These are phyloP conservation scores for Nicotiana obtusifolia DNA, from an alignment of 257 asterid genomes.

Conservation along the genomic window DNA sequence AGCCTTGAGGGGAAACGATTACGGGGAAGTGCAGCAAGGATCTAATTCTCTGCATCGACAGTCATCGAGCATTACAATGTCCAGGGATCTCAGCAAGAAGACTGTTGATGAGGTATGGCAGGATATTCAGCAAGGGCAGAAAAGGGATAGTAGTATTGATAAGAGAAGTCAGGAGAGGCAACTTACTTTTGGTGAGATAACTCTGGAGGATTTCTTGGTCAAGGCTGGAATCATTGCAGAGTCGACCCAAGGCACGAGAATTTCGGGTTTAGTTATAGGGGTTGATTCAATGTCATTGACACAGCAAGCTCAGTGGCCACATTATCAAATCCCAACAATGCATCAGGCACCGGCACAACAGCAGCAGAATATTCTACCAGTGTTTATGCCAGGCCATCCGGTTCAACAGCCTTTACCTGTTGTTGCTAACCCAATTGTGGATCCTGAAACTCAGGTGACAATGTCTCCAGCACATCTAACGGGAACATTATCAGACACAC, in stretches of 20 bases:
- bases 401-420: constrained; percentile 48
- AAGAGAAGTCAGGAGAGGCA: constrained; percentile 39
- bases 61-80: constrained; percentile 39
- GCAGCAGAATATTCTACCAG: constrained; percentile 30
- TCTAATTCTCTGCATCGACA: constrained; percentile 35
- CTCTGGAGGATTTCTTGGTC: constrained; percentile 87
- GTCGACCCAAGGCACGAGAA: constrained; percentile 29
- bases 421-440: constrained; percentile 46
- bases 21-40: constrained; percentile 27
- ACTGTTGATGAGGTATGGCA: constrained; percentile 98
- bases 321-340: constrained; percentile 41
- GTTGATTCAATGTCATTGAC: constrained; percentile 30
- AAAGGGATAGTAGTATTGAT: constrained; percentile 40
- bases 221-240: constrained; percentile 90
- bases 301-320: constrained; percentile 68
- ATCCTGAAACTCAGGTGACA: constrained; percentile 50
- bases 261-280: constrained; percentile 26
- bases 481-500: constrained; percentile 68
- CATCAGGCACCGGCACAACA: constrained; percentile 35
- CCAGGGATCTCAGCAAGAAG: constrained; percentile 72
- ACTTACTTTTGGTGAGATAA: constrained; percentile 72
- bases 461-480: constrained; percentile 55
- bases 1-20: constrained; percentile 29
- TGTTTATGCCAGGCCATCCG: constrained; percentile 46
- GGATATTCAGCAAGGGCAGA: constrained; percentile 68